These are phyloP conservation scores for Barnettozyma salicaria DNA, from an alignment of 805 yeast species.

Conservation along the genomic window DNA sequence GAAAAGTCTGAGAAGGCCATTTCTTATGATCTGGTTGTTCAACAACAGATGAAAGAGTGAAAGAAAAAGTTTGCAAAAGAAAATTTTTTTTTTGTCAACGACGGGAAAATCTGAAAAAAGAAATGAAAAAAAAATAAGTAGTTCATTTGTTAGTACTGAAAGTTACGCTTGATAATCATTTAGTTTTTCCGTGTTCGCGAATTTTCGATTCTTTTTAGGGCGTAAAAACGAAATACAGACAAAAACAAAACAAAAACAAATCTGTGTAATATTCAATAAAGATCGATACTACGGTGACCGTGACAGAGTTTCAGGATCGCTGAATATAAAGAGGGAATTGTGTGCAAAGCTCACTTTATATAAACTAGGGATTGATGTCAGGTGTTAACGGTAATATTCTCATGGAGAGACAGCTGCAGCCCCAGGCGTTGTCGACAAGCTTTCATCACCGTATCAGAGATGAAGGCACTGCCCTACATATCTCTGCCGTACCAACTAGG, in stretches of 20 bases:
- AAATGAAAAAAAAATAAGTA: neutral
- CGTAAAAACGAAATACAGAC: neutral
- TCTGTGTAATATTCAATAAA: no score
- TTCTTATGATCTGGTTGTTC: slow-evolving; percentile 9
- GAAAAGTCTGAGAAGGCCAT: slow-evolving; percentile 83
- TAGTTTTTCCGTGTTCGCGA: slow-evolving; percentile 1
- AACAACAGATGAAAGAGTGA: neutral
- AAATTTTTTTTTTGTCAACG: slow-evolving; percentile 6
- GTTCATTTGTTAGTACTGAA: neutral
- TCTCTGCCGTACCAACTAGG: slow-evolving; percentile 71
- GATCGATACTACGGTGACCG: no score
- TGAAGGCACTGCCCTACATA: slow-evolving; percentile 65
- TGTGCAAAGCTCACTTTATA: no score
- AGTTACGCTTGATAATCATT: slow-evolving; percentile 1
- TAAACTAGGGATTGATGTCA: no score
- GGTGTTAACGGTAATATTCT: no score
- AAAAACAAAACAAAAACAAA: neutral
- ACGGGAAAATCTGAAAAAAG: no score
- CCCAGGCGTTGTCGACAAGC: slow-evolving; percentile 80
- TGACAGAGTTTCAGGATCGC: no score
- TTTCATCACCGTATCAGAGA: slow-evolving; percentile 66
- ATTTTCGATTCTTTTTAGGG: slow-evolving; percentile 5
- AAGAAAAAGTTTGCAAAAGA: slow-evolving; percentile 2
- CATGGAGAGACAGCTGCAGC: slow-evolving; percentile 33
- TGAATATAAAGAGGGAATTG: no score